Evolutionary conservation across 2,329 filamentous ascomycete genomes (phyloP), one percentile per base, ranked within the genome.

Genomic region (Sporothrix euskadiensis): DNA sequence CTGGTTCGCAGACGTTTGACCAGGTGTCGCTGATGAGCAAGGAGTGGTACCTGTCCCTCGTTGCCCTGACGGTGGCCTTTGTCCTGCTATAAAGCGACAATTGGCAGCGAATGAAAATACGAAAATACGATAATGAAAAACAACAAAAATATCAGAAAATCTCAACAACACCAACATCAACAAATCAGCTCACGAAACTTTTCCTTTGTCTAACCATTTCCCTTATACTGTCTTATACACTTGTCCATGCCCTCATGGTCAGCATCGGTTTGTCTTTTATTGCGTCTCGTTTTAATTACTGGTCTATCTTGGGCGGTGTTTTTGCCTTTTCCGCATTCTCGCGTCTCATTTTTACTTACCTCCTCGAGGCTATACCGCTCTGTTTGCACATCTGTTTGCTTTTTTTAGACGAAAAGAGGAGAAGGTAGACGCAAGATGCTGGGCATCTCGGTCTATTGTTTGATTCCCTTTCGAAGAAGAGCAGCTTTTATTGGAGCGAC

Each of bases 31-130:
- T 72, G n/a, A 10, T 63, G 47, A n/a, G 39, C 73, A 73, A 73
- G 49, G 66, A 68, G 66, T 73, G 70, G 73, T 74, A 73, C 66
- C 22, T 74, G 47, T 73, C 70, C 5, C 56, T 74, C 35, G 35
- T 71, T 39, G 71, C 59, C 6, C 47, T 72, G 66, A 68, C 73
- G 39, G 66, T 74, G 5, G 73, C 71, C 16, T 73, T 74, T 66
- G 30, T 74, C 26, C 7, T 74, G n/a, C 19, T 70, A 65, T 74
- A 74, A 26, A 57, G 6, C 54, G 69, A 73, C 14, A 73, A 52
- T n/a, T 12, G 49, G 44, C 44, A 10, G 44, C 9, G n/a, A 54
- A 8, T 14, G 16, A 66, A 35, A 56, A 32, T 47, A 54, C 32
- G 6, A 65, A 22, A 47, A 30, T 41, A 35, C 30, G 30, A 56